Base-by-base conservation (phyloP, 805 yeast genomes). In the Nakazawaea sp. region DNA sequence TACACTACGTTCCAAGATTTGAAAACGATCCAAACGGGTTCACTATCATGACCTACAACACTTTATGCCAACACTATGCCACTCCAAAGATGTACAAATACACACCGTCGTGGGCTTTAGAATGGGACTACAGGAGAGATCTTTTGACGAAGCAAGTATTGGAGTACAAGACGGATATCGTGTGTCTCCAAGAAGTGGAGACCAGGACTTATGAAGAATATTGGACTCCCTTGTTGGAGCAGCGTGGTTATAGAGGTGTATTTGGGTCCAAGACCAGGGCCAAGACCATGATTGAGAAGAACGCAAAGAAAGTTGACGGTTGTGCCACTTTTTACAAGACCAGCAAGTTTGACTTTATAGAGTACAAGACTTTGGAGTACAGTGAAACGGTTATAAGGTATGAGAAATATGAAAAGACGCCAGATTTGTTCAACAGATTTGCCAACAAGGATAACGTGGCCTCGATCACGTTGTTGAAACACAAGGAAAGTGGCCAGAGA, bases 131-230 rank as follows among this genome's bases (percentile, higher is more conserved):
- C 60, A 81, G 99, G 59, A 75, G 82, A 52, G 80, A 83, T 43
- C 66, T 75, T 28, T 68, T 92, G 45, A 76, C 78, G 40, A 76
- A 81, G 44, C 95, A 92, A 56, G 70, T 92, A 12, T 51, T 78
- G 30, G 65, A 68, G 10, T 71, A 66, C 45, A 69, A 74, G 39
- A 72, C 89, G 18, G 97, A 92, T 57, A 67, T 92, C 26, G 59
- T 92, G 17, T 89, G 97, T 66, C 65, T 92, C 60, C 98, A 92
- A 66, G 99, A 92, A 61, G 97, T 92, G 33, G 97, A 92, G 58
- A 78, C 89, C 0, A 75, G 76, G 43, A 80, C 92, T 0, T 86
- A 68, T 59, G 90, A 87, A 49, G 95, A 88, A 30, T 82, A 76
- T 55, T 88, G 96, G 95, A 62, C 68, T 3, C 95, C 94, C 13